Percentiles rank a stretch among this genome's conserved stretches.
phyloP scores from a whole-genome alignment of 2,329 filamentous ascomycete genomes.

The Pestalotiopsis sp. region DNA sequence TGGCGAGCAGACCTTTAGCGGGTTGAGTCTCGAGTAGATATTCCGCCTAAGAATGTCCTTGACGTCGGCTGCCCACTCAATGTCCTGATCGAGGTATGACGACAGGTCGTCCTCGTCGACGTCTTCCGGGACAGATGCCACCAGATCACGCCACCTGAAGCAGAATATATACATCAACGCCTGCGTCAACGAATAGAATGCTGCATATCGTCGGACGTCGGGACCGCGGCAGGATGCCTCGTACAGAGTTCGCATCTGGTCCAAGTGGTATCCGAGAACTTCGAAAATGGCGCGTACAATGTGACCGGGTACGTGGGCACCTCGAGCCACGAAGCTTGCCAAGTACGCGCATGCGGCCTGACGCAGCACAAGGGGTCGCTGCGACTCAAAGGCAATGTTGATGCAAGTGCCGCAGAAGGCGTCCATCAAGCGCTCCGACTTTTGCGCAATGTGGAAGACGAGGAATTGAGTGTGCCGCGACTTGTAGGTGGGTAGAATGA shows the following conservation, averaged over 20 bases:
- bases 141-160: slow-evolving; percentile 94
- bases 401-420: slow-evolving; percentile 80
- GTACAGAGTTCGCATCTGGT: slow-evolving; percentile 70
- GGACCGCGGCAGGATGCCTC: slow-evolving; percentile 78
- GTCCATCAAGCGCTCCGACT: slow-evolving; percentile 74
- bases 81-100: slow-evolving; percentile 67
- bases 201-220: slow-evolving; percentile 78
- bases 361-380: slow-evolving; percentile 70
- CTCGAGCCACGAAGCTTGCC: slow-evolving; percentile 90
- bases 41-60: slow-evolving; percentile 74
- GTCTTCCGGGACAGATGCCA: slow-evolving; percentile 59
- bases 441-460: slow-evolving; percentile 92
- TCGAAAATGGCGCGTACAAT: slow-evolving; percentile 82
- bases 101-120: slow-evolving; percentile 63
- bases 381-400: slow-evolving; percentile 68
- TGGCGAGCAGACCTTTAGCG: slow-evolving; percentile 90
- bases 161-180: slow-evolving; percentile 94
- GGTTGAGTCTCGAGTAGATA: slow-evolving; percentile 88
- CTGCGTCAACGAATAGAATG: slow-evolving; percentile 87
- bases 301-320: slow-evolving; percentile 73
- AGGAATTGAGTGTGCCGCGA: slow-evolving; percentile 95
- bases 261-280: slow-evolving; percentile 75
- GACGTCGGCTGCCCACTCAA: slow-evolving; percentile 74
- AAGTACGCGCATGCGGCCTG: slow-evolving; percentile 90
- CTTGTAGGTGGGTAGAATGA: slow-evolving; percentile 87